Percentiles rank a stretch among this genome's conserved stretches.
phyloP scores from a whole-genome alignment of 441 rosid genomes.

The Biscutella laevigata region DNA sequence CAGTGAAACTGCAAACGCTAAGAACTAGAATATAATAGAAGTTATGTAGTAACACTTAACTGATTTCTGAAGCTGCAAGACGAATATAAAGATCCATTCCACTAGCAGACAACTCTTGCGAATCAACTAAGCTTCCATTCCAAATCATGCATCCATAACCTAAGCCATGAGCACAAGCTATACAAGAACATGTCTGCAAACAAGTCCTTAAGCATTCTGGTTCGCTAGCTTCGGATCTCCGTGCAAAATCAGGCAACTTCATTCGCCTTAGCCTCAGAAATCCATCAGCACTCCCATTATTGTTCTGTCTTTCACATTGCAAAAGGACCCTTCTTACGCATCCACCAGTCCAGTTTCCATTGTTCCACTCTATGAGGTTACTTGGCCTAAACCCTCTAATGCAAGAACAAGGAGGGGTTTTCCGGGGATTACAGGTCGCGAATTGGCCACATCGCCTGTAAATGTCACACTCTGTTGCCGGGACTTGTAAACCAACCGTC shows the following conservation, averaged over 20 bases:
- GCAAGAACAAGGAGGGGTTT: conserved; percentile 36
- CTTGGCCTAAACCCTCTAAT: conserved; percentile 39
- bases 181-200: conserved; percentile 45
- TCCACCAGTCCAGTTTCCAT: conserved; percentile 43
- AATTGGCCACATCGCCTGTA: conserved; percentile 36
- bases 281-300: conserved; percentile 29
- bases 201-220: conserved; percentile 31
- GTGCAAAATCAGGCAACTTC: conserved; percentile 38
- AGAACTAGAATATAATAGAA: not conserved
- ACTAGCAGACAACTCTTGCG: conserved; percentile 26
- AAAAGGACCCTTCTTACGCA: conserved; percentile 31
- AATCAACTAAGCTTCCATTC: conserved; percentile 35
- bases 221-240: conserved; percentile 21
- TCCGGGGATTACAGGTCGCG: conserved; percentile 23
- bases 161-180: conserved; percentile 37
- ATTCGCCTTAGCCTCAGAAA: conserved; percentile 25
- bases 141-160: conserved; percentile 50
- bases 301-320: conserved; percentile 31
- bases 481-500: not conserved
- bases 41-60: conserved; percentile 18
- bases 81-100: conserved; percentile 40
- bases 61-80: conserved; percentile 36
- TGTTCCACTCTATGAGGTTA: conserved; percentile 28
- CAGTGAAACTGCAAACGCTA: not conserved
- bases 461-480: conserved; percentile 27